Evolutionary conservation across 129 eudicot genomes (phyloP).

Genomic region (Flaveria bidentis): DNA sequence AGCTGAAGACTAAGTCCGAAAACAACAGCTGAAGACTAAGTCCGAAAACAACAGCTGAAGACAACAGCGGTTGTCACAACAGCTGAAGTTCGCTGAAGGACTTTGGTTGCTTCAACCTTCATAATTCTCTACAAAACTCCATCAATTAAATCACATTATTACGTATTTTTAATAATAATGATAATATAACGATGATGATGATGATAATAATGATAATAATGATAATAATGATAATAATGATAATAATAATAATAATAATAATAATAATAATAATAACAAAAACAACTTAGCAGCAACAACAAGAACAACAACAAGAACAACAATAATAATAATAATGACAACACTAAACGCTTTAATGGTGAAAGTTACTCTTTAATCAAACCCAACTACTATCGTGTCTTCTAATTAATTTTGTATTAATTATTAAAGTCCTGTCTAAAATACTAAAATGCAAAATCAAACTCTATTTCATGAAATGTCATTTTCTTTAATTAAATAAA

Average conservation of each 20-base stretch:
- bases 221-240: background rate
- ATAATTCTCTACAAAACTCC: too few relatives aligned
- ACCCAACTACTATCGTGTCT: conserved; percentile 42
- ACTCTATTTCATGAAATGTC: conserved; percentile 31
- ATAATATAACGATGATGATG: background rate
- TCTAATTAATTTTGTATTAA: conserved; percentile 33
- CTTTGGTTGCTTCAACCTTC: too few relatives aligned
- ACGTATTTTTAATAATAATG: background rate
- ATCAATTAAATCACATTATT: background rate
- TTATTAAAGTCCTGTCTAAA: conserved; percentile 17
- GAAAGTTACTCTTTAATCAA: conserved; percentile 39
- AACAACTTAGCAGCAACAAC: too few relatives aligned
- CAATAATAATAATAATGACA: conserved; percentile 7
- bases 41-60: too few relatives aligned
- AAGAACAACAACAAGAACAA: too few relatives aligned
- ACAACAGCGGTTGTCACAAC: too few relatives aligned
- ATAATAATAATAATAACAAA: conserved; percentile 12
- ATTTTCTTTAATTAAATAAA: conserved; percentile 24
- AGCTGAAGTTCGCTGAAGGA: too few relatives aligned
- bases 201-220: too few relatives aligned
- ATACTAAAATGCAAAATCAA: conserved; percentile 23
- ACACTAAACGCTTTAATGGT: conserved; percentile 33
- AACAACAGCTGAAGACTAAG: too few relatives aligned
- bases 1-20: too few relatives aligned
- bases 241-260: background rate